Conservation (phyloP, 768 basidiomycete genomes). For the Filobasidium wieringae region DNA sequence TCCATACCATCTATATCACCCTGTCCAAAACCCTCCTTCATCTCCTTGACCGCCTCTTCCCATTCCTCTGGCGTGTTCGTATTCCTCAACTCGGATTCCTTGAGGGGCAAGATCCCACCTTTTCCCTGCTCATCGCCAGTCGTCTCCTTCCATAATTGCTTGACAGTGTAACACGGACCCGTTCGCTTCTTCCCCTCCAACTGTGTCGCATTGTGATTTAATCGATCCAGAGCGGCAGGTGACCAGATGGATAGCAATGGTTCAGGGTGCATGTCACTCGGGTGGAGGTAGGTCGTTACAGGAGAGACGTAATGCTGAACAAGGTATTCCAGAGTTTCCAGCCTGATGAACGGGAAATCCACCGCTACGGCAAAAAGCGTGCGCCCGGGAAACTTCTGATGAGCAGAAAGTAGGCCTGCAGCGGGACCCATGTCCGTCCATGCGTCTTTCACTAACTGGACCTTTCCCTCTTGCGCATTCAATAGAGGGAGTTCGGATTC, state of each 20-base stretch:
- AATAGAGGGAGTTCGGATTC: not conserved
- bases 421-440: conserved; percentile 17
- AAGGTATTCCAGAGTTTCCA: conserved; percentile 10
- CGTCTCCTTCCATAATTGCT: conserved; percentile 13
- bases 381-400: not conserved
- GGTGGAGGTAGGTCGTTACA: conserved; percentile 19
- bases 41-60: conserved; percentile 9
- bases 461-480: not conserved
- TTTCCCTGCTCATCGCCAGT: conserved; percentile 4
- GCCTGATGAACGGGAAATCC: conserved; percentile 18
- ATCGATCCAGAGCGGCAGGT: conserved; percentile 12
- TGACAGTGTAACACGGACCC: conserved; percentile 19
- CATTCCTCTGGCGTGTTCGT: conserved; percentile 23
- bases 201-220: conserved; percentile 11
- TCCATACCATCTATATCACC: no score
- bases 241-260: conserved; percentile 21
- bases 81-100: conserved; percentile 14
- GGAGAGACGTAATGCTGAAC: conserved; percentile 5
- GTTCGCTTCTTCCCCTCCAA: conserved; percentile 11
- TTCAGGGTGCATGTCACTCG: conserved; percentile 18
- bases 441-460: conserved; percentile 1
- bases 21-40: no score
- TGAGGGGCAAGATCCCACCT: conserved; percentile 7
- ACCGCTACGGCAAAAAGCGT: conserved; percentile 17
- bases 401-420: conserved; percentile 14